Evolutionary conservation across 441 rosid species (phyloP), one percentile per base, ranked within the genome.

Genomic region (Cnidoscolus chayamansa): DNA sequence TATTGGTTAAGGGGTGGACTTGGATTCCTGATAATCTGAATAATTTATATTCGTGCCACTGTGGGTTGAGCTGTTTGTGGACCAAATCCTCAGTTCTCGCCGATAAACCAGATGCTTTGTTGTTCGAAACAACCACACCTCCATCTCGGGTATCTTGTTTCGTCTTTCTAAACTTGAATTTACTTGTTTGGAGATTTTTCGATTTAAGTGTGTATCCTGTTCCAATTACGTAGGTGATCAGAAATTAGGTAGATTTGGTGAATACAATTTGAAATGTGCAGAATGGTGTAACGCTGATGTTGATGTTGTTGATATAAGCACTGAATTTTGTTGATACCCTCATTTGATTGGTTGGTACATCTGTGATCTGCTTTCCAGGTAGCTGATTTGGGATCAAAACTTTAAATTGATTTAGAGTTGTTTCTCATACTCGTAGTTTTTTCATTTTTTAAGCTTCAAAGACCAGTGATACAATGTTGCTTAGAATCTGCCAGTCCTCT

Each of bases 11-110:
- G 79, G 88, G 97, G 61, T 94, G 98, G 98, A 94, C 97, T 78
- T 94, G 97, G 97, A 80, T 94, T 82, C 98, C 97, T 6, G 94
- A 92, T 82, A 90, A 90, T 86, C 80, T 94, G 89, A 97, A 90
- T 59, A 94, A 89, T 83, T 70, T 92, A 78, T 94, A 92, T 72
- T 81, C 88, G 40, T 94, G 97, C 82, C 79, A 86, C 7, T 92
- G 97, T 68, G 97, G 94, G 67, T 81, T 90, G 89, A 92, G 88
- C 74, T 94, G 97, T 79, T 76, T 90, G 79, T 94, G 98, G 97
- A 90, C 97, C n/a, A 94, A 92, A 86, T 94, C 98, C 65, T 19
- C 90, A 0, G 87, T 88, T 84, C 89, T 94, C 66, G 89, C 87
- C 70, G 97, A 90, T 81, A 81, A 85, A 19, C 98, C 97, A 49